Conservation (phyloP, 2,329 filamentous ascomycete species). For the Aureobasidium sp. region DNA sequence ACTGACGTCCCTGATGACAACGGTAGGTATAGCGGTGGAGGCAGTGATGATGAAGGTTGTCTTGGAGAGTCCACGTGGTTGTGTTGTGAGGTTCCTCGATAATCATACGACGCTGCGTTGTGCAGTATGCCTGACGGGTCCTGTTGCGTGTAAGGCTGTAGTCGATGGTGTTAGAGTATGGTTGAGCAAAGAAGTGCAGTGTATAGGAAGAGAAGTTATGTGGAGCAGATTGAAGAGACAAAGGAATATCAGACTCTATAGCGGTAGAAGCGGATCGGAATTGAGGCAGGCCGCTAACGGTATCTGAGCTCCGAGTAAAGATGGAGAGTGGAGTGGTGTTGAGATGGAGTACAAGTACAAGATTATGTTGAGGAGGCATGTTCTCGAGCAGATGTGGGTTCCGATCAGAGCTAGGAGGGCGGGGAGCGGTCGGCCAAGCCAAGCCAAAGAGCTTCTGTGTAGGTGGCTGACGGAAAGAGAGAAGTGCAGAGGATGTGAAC, state of each 20-base stretch:
- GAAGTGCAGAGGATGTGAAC: background rate
- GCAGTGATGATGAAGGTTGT: background rate
- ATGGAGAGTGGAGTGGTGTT: background rate
- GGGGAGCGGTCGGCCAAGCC: constrained; percentile 12
- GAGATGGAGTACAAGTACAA: constrained; percentile 10
- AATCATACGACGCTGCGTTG: background rate
- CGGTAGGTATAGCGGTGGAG: constrained; percentile 1
- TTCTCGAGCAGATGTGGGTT: background rate
- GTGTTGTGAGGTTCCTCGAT: background rate
- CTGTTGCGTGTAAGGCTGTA: constrained; percentile 9
- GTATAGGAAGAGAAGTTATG: background rate
- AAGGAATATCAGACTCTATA: background rate
- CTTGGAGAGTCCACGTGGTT: constrained; percentile 6
- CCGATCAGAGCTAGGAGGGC: constrained; percentile 1
- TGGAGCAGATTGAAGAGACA: background rate
- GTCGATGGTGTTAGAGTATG: background rate
- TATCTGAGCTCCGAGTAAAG: background rate
- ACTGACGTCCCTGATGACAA: background rate
- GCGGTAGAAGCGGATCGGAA: background rate
- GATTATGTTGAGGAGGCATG: constrained; percentile 4
- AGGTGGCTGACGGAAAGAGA: background rate
- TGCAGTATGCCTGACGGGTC: constrained; percentile 1
- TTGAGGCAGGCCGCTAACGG: background rate
- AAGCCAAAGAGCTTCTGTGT: constrained; percentile 1
- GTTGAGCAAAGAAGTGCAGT: background rate